Percentiles rank a stretch among this genome's conserved stretches.
Conservation (phyloP, 2,329 filamentous ascomycete species). For the Sporothrix brasiliensis region DNA sequence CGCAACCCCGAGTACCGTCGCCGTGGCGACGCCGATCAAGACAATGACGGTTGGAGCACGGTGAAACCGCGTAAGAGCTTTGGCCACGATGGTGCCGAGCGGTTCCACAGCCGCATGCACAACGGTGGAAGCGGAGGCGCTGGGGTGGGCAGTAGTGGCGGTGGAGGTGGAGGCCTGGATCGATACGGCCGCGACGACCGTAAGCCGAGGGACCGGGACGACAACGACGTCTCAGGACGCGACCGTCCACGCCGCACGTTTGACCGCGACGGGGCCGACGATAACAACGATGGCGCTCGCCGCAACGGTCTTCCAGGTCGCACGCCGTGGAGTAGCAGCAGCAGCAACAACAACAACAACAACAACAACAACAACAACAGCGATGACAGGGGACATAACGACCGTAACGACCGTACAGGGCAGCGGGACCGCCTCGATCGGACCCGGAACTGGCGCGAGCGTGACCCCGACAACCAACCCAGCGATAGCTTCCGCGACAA, state of each 20-base stretch:
- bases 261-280: slow-evolving; percentile 46
- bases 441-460: slow-evolving; percentile 64
- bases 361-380: slow-evolving; percentile 39
- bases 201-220: slow-evolving; percentile 54
- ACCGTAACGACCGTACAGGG: slow-evolving; percentile 42
- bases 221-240: slow-evolving; percentile 40
- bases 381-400: slow-evolving; percentile 40
- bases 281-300: slow-evolving; percentile 57
- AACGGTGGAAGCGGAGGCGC: slow-evolving; percentile 54
- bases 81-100: slow-evolving; percentile 70
- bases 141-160: slow-evolving; percentile 41
- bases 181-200: slow-evolving; percentile 62
- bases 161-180: slow-evolving; percentile 48
- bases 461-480: slow-evolving; percentile 48
- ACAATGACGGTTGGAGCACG: slow-evolving; percentile 73
- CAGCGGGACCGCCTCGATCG: slow-evolving; percentile 60
- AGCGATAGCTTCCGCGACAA: slow-evolving; percentile 47
- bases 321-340: slow-evolving; percentile 73
- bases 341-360: too few relatives aligned
- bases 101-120: slow-evolving; percentile 68
- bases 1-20: slow-evolving; percentile 54
- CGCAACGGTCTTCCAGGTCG: slow-evolving; percentile 65
- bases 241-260: slow-evolving; percentile 41
- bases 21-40: slow-evolving; percentile 59
- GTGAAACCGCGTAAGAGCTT: slow-evolving; percentile 75